phyloP scores from a whole-genome alignment of 2,329 filamentous ascomycete genomes.

The Kalaharituber pfeilii region DNA sequence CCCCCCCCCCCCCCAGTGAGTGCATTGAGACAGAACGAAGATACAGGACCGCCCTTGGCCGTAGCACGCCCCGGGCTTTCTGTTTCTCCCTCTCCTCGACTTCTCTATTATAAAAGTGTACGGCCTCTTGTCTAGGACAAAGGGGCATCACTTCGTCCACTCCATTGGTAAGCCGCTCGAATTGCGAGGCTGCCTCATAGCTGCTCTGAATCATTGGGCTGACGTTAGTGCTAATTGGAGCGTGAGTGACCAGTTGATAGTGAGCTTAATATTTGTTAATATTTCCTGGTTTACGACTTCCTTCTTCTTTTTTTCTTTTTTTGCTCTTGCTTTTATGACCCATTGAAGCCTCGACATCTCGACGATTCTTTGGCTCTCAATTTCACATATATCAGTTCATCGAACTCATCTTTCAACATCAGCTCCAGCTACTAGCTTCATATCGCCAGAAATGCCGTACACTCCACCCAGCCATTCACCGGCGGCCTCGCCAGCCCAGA shows the following conservation, averaged over 20 bases:
- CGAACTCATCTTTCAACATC: neutral
- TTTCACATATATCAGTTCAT: neutral
- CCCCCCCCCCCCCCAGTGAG: neutral
- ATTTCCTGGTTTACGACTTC: conserved; percentile 29
- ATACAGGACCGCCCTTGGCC: neutral
- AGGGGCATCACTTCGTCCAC: neutral
- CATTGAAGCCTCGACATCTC: conserved; percentile 24
- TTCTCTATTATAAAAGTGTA: neutral
- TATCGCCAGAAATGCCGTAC: conserved; percentile 54
- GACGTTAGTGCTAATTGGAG: conserved; percentile 13
- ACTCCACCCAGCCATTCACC: conserved; percentile 45
- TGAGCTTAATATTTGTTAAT: conserved; percentile 15
- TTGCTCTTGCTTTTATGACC: conserved; percentile 24
- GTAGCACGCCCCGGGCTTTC: neutral
- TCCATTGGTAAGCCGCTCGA: conserved; percentile 1
- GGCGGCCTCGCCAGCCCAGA: conserved; percentile 20
- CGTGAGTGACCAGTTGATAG: conserved; percentile 8
- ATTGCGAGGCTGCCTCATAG: neutral
- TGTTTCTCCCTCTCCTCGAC: neutral
- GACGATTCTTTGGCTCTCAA: conserved; percentile 12
- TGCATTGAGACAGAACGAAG: neutral
- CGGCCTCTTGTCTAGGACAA: neutral
- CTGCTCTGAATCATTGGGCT: conserved; percentile 2
- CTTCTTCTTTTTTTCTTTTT: conserved; percentile 21
- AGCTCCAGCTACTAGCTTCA: conserved; percentile 18